These are phyloP conservation scores for Chlorociboria aeruginascens DNA, from an alignment of 495 filamentous ascomycete genomes.

Conservation along the genomic window DNA sequence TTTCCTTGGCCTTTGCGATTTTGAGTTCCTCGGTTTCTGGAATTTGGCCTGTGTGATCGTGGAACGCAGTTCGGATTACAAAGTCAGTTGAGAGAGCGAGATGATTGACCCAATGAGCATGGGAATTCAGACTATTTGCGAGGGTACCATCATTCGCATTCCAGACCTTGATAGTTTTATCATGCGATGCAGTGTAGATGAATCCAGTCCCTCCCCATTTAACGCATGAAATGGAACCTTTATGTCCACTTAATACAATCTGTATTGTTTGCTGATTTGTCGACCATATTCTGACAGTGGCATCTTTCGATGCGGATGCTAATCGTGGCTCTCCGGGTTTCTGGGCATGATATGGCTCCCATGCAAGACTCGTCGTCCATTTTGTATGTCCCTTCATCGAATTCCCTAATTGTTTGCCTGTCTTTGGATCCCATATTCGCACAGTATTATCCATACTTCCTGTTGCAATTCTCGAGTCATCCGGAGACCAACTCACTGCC, in stretches of 20 bases:
- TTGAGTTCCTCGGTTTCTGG: constrained; percentile 61
- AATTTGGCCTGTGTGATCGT: constrained; percentile 67
- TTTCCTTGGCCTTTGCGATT: constrained; percentile 59
- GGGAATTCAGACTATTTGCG: constrained; percentile 63
- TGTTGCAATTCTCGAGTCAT: constrained; percentile 71
- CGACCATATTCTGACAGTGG: constrained; percentile 82
- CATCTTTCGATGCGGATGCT: constrained; percentile 83
- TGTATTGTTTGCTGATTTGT: constrained; percentile 67
- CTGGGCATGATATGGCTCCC: constrained; percentile 91
- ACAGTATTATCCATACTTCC: constrained; percentile 91
- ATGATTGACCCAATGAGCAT: constrained; percentile 95
- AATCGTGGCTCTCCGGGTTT: constrained; percentile 61
- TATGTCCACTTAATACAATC: constrained; percentile 75
- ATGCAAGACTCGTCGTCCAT: constrained; percentile 78
- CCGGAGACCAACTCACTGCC: constrained; percentile 74
- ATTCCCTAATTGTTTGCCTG: constrained; percentile 61
- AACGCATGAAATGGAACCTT: constrained; percentile 77
- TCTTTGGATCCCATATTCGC: constrained; percentile 78
- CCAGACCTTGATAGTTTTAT: constrained; percentile 92
- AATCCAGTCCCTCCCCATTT: constrained; percentile 85
- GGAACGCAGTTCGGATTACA: constrained; percentile 75
- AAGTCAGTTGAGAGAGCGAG: constrained; percentile 89
- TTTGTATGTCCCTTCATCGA: constrained; percentile 84
- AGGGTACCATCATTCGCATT: constrained; percentile 66
- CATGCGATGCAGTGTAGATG: constrained; percentile 84